Base-by-base conservation (phyloP, 208 protist species). In the Tritrichomonas musculus region DNA sequence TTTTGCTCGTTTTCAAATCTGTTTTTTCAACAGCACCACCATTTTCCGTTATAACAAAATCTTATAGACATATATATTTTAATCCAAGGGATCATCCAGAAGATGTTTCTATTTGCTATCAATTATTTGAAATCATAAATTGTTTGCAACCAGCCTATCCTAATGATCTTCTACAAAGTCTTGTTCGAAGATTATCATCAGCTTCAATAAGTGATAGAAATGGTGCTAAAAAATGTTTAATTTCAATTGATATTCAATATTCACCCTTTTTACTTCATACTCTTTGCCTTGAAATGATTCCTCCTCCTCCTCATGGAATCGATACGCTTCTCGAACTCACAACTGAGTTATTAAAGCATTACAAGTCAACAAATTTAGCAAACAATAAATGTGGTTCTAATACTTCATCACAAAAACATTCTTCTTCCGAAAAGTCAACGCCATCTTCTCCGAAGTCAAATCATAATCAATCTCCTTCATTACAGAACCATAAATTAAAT, bases 1-100 rank as follows among this genome's bases (percentile, higher is more conserved):
- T 82, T 17, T 50, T 27, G 27, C 44, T 50, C 11, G 13, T 82
- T 30, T 17, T 82, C 11, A 50, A n/a, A 8, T 44, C 73, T 11
- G 73, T 82, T 50, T 82, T 82, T 25, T 82, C 73, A 30, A 50
- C 41, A 30, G 39, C 73, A 30, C 73, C 73, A 47, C 73, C 73
- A 30, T 82, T 82, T 82, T 82, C 73, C 5, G 73, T 82, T 9
- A 82, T 82, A 11, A 36, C 17, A 17, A 4, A 39, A 4, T 50
- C 39, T 82, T 82, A 82, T 39, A 82, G 41, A 25, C 73, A 82
- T 30, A 82, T 82, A 9, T 82, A 82, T 41, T 82, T 82, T 30
- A 47, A 82, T 50, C 73, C 73, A 9, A 33, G 73, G 20, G 73
- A 82, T 8, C 41, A 30, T 9, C 27, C 44, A 20, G 39, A 47